These are phyloP conservation scores for Schizophyllum amplum DNA, from an alignment of 1,284 basidiomycete genomes.

Conservation along the genomic window DNA sequence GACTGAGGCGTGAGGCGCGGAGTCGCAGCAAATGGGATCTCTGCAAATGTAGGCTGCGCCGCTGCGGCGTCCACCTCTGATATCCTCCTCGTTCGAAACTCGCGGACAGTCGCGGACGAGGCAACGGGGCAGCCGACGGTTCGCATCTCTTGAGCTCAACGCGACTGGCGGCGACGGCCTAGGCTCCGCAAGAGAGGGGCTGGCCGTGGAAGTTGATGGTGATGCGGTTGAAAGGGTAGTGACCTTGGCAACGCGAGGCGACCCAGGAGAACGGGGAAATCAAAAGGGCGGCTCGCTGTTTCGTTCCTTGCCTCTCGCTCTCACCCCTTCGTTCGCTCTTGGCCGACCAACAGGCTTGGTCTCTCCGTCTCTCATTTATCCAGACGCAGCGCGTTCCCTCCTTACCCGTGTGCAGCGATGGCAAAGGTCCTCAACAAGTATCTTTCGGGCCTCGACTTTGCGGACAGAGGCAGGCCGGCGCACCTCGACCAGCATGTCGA, in stretches of 20 bases:
- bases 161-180: background rate
- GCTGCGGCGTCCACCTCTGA: background rate
- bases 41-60: background rate
- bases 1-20: too few species aligned
- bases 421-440: background rate
- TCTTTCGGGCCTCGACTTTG: background rate
- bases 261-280: background rate
- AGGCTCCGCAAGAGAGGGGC: background rate
- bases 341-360: background rate
- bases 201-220: background rate
- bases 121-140: background rate
- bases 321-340: background rate
- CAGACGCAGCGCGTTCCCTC: background rate
- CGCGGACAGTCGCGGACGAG: background rate
- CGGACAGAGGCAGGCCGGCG: background rate
- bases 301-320: background rate
- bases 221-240: background rate
- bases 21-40: too few species aligned
- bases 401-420: background rate
- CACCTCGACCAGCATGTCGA: background rate
- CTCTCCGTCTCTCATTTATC: background rate
- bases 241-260: background rate
- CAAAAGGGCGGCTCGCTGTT: background rate
- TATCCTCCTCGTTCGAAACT: too few species aligned
- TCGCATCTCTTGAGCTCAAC: background rate